phyloP scores from a whole-genome alignment of 768 basidiomycete genomes.

The Mycena alexandri region DNA sequence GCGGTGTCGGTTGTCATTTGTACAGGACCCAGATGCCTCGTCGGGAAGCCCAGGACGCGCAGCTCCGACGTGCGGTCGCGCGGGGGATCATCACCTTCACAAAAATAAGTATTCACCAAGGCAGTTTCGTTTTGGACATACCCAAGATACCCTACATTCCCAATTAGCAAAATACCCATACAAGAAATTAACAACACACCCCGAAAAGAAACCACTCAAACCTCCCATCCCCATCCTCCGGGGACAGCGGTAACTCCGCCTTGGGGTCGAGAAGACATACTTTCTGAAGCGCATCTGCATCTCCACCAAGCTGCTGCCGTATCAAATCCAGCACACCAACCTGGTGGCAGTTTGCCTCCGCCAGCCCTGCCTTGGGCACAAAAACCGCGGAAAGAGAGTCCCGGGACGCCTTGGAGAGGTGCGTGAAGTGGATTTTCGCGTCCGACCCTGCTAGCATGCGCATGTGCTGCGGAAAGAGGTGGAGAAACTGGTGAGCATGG shows the following conservation, averaged over 20 bases:
- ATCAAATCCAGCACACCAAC: slow-evolving; percentile 73
- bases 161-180: neutral
- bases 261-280: slow-evolving; percentile 97
- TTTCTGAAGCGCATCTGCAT: slow-evolving; percentile 58
- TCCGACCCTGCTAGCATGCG: slow-evolving; percentile 75
- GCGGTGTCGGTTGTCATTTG: slow-evolving; percentile 99
- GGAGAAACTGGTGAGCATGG: slow-evolving; percentile 22
- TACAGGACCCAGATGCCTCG: slow-evolving; percentile 84
- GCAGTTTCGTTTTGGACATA: slow-evolving; percentile 15
- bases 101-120: no score
- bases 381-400: slow-evolving; percentile 61
- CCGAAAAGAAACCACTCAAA: slow-evolving; percentile 96
- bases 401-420: slow-evolving; percentile 81
- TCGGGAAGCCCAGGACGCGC: slow-evolving; percentile 87
- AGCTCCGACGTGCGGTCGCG: slow-evolving; percentile 93
- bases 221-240: slow-evolving; percentile 78
- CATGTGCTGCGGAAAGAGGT: slow-evolving; percentile 75
- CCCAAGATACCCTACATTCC: slow-evolving; percentile 29
- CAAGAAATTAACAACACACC: slow-evolving; percentile 3
- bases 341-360: slow-evolving; percentile 61
- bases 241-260: slow-evolving; percentile 75
- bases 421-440: slow-evolving; percentile 84
- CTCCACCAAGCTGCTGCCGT: slow-evolving; percentile 46
- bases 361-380: slow-evolving; percentile 42
- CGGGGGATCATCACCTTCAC: slow-evolving; percentile 92